These are phyloP conservation scores for Pichia sp. DNA, from an alignment of 1,139 yeast genomes.

Conservation along the genomic window DNA sequence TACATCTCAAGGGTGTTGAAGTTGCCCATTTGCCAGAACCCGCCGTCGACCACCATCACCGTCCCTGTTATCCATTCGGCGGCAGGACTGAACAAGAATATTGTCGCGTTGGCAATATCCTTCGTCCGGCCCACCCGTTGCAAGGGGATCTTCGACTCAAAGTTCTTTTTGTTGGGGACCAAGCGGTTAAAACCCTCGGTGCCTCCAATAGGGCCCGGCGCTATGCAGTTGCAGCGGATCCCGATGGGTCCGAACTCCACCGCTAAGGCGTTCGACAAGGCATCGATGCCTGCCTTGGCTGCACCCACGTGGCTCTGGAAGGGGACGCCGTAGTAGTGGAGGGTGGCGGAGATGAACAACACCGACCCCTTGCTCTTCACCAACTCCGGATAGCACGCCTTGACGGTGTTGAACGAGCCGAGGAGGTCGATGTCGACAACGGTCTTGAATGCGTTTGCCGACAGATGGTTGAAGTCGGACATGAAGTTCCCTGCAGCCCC, in stretches of 20 bases:
- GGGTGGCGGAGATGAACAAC: constrained; percentile 79
- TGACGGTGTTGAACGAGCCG: constrained; percentile 83
- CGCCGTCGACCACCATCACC: constrained; percentile 83
- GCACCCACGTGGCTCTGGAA: constrained; percentile 86
- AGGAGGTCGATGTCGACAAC: constrained; percentile 79
- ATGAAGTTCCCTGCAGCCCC: constrained; percentile 96
- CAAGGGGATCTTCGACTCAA: constrained; percentile 56
- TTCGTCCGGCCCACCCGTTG: constrained; percentile 69
- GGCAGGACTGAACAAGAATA: constrained; percentile 78
- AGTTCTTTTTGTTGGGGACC: constrained; percentile 41
- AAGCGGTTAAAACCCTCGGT: constrained; percentile 77
- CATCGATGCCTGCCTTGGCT: constrained; percentile 92
- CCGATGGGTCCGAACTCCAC: constrained; percentile 90
- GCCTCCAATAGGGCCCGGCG: constrained; percentile 80
- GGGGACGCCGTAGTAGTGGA: constrained; percentile 84
- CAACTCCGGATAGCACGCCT: constrained; percentile 69
- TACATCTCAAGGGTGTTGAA: constrained; percentile 35
- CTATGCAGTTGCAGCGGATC: constrained; percentile 71
- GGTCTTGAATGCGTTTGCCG: constrained; percentile 80
- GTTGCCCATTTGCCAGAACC: constrained; percentile 75
- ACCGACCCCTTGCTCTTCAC: constrained; percentile 60
- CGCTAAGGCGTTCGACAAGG: constrained; percentile 74
- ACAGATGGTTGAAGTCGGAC: constrained; percentile 70
- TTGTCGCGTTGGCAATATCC: constrained; percentile 89
- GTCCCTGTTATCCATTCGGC: constrained; percentile 77